Base-by-base conservation (phyloP, 2,329 filamentous ascomycete genomes). In the Cercospora zeae-maydis region DNA sequence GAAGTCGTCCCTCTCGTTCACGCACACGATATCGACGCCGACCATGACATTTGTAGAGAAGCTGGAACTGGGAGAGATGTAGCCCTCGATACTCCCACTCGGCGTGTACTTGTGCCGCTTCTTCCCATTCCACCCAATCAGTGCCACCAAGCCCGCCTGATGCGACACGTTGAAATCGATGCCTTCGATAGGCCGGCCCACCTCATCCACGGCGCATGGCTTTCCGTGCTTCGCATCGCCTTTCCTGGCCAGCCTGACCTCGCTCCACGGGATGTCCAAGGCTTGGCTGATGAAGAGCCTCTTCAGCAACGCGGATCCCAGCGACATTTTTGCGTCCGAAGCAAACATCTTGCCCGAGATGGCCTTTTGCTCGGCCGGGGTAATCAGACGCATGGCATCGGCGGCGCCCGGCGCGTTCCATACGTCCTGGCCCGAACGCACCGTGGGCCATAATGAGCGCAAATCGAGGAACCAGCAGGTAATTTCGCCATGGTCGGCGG, bases 141-240 rank as follows among this genome's bases (percentile, higher is more conserved):
- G 78, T 1, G 84, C 84, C 0, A 92, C 90, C 14, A 93, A 78
- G 1, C 90, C 90, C 8, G 87, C 88, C 78, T 93, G 90, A 75
- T 93, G 90, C 51, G 85, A 88, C 60, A 93, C 83, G 76, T 93
- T 93, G 81, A 93, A 93, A 66, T 88, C 85, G 37, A 87, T 75
- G 30, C 71, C 70, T 11, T 63, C 77, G 69, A 67, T 78, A 51
- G 59, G 73, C 11, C 69, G 70, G 7, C 74, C 74, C 27, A 72
- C 81, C 76, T 77, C 61, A 63, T 77, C 67, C 69, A 83, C 75
- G 61, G 82, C 78, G 74, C 80, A 75, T 66, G 81, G 79, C 79
- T 83, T 83, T 27, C 81, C 81, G 62, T 82, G 79, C 61, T 78
- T 78, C 21, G 77, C 79, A 69, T 74, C 76, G 64, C 78, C 86